Evolutionary conservation across 306 rosid species (phyloP).

Genomic region (Ormosia emarginata): DNA sequence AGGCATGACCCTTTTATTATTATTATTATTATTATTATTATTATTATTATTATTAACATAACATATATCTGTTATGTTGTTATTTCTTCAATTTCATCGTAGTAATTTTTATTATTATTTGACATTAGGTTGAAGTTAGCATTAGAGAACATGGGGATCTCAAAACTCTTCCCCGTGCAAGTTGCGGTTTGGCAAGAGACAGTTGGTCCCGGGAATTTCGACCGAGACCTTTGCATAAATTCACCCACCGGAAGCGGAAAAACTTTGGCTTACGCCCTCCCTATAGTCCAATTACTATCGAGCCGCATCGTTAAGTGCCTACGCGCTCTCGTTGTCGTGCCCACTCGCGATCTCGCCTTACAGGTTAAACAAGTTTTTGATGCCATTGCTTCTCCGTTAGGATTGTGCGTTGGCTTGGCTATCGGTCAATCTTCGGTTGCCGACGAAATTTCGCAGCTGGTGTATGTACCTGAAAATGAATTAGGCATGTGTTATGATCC

Average conservation of each 20-base stretch:
- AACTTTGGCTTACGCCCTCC: constrained; percentile 88
- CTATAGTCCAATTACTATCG: constrained; percentile 73
- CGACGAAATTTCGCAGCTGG: constrained; percentile 63
- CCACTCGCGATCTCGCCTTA: constrained; percentile 87
- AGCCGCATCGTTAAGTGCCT: constrained; percentile 51
- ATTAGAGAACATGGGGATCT: constrained; percentile 54
- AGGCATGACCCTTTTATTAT: constrained; percentile 31
- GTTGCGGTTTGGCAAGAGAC: constrained; percentile 85
- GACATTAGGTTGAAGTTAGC: constrained; percentile 56
- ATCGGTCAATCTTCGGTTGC: constrained; percentile 83
- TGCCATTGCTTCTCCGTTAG: constrained; percentile 69
- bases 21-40: no score
- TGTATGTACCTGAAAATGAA: constrained; percentile 53
- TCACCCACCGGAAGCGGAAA: constrained; percentile 97
- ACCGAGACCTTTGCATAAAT: constrained; percentile 80
- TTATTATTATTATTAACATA: no score
- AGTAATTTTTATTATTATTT: neutral
- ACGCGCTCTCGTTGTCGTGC: constrained; percentile 79
- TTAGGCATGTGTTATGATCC: constrained; percentile 60
- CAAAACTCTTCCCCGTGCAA: constrained; percentile 77
- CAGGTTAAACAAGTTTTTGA: constrained; percentile 74
- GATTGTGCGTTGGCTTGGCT: constrained; percentile 81
- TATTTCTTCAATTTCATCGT: neutral
- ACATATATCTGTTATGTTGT: neutral
- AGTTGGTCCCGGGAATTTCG: constrained; percentile 78